Percentiles rank a stretch among this genome's conserved stretches.
These are phyloP conservation scores for Scheffersomyces illinoinensis DNA, from an alignment of 1,139 yeast species.

Conservation along the genomic window DNA sequence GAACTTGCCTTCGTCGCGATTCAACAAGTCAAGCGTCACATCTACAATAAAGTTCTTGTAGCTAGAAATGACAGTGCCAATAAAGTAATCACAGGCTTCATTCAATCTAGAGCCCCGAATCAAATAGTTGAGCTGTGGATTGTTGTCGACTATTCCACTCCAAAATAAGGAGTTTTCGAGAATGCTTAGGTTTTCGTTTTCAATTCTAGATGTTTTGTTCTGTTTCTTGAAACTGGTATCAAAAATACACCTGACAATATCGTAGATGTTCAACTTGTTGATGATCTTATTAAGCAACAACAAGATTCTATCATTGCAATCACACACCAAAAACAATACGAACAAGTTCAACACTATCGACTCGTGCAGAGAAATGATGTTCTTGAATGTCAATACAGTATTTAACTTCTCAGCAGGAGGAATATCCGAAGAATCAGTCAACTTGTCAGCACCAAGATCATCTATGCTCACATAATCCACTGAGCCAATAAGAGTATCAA, in stretches of 20 bases:
- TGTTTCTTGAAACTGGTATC: constrained; percentile 24
- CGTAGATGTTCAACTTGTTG: constrained; percentile 24
- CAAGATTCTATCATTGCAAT: constrained; percentile 27
- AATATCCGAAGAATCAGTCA: constrained; percentile 14
- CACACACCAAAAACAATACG: constrained; percentile 38
- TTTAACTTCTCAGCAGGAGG: constrained; percentile 17
- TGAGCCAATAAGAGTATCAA: constrained; percentile 24
- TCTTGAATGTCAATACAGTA: constrained; percentile 25
- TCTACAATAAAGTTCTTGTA: constrained; percentile 25
- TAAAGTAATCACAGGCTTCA: constrained; percentile 29
- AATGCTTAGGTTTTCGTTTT: constrained; percentile 12
- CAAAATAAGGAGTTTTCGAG: constrained; percentile 29
- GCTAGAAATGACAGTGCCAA: constrained; percentile 15
- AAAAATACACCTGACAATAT: constrained; percentile 24
- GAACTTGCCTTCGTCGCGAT: constrained; percentile 25
- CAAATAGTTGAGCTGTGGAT: constrained; percentile 20
- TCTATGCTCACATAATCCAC: constrained; percentile 9
- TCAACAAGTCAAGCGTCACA: constrained; percentile 34
- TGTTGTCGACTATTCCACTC: constrained; percentile 22
- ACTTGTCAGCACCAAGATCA: constrained; percentile 5
- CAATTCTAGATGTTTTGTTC: constrained; percentile 7
- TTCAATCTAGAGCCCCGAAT: constrained; percentile 21
- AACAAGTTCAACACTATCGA: constrained; percentile 25
- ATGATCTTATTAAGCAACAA: constrained; percentile 28
- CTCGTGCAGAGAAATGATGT: constrained; percentile 28